Percentiles rank a stretch among this genome's conserved stretches.
These are phyloP conservation scores for Goffeauzyma gilvescens DNA, from an alignment of 768 basidiomycete species.

Conservation along the genomic window DNA sequence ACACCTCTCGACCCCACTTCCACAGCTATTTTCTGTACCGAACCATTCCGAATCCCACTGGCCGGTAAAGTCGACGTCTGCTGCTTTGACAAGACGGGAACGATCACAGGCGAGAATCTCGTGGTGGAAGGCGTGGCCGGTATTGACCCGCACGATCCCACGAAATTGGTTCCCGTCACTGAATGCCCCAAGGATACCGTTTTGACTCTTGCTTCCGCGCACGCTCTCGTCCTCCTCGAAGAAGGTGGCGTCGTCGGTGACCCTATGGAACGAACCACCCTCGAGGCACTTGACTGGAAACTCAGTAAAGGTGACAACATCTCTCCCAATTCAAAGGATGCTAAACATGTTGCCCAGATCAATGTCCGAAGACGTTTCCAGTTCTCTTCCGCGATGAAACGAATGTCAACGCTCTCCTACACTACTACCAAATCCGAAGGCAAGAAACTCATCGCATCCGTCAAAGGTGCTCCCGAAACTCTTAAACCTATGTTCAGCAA, in stretches of 20 bases:
- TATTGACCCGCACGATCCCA: conserved; percentile 47
- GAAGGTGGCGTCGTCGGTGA: conserved; percentile 89
- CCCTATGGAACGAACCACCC: conserved; percentile 95
- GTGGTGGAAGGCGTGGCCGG: conserved; percentile 88
- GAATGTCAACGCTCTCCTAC: conserved; percentile 74
- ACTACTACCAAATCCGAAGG: conserved; percentile 19
- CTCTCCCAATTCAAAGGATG: conserved; percentile 39
- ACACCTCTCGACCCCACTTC: not conserved
- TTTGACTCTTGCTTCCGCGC: conserved; percentile 75
- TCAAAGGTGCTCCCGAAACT: conserved; percentile 95
- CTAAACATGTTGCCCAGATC: conserved; percentile 38
- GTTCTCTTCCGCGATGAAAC: conserved; percentile 89
- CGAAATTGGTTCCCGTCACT: conserved; percentile 54
- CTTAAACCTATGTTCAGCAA: conserved; percentile 64
- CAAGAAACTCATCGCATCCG: conserved; percentile 37
- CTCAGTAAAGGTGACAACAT: conserved; percentile 54
- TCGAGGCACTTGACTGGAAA: conserved; percentile 79
- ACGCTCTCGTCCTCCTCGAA: conserved; percentile 81
- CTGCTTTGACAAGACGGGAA: conserved; percentile 98
- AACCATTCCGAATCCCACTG: conserved; percentile 90
- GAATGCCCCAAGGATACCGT: conserved; percentile 60
- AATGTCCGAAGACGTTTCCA: conserved; percentile 81
- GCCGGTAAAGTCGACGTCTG: conserved; percentile 94
- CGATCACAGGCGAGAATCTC: conserved; percentile 86
- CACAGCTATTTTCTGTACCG: conserved; percentile 95